Evolutionary conservation across 2,329 filamentous ascomycete genomes (phyloP).

Genomic region (Venturia pyrina): DNA sequence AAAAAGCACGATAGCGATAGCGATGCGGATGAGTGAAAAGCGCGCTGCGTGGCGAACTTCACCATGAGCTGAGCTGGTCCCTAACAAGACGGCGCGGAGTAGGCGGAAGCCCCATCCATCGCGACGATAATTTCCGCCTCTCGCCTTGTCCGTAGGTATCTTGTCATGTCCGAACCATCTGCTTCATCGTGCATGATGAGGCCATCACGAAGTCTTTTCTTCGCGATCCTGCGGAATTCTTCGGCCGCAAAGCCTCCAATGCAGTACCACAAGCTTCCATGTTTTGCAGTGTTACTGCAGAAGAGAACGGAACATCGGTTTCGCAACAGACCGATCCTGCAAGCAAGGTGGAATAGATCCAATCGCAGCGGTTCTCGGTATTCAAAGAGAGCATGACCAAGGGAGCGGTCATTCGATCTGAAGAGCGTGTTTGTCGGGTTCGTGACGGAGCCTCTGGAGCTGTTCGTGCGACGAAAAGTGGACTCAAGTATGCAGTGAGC

Average conservation of each 20-base stretch:
- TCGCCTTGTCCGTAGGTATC: neutral
- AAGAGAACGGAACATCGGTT: neutral
- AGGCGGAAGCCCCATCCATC: neutral
- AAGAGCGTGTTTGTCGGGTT: neutral
- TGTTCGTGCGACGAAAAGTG: neutral
- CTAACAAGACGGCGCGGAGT: neutral
- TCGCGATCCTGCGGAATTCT: neutral
- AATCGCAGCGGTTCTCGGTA: neutral
- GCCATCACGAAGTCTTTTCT: neutral
- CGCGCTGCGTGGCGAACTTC: neutral
- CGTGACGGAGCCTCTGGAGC: neutral
- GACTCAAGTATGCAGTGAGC: neutral
- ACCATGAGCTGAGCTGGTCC: neutral
- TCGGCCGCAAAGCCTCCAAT: neutral
- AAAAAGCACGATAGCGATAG: neutral
- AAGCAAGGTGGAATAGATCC: neutral
- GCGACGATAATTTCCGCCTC: neutral
- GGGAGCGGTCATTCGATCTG: neutral
- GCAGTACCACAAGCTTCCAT: neutral
- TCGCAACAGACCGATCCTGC: conserved; percentile 1
- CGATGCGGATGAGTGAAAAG: neutral
- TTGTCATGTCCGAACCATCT: neutral
- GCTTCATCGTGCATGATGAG: neutral
- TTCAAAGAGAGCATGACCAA: neutral
- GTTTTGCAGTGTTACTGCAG: neutral